Base-by-base conservation (phyloP, 1,284 basidiomycete genomes). In the Exobasidium cylindrosporum region DNA sequence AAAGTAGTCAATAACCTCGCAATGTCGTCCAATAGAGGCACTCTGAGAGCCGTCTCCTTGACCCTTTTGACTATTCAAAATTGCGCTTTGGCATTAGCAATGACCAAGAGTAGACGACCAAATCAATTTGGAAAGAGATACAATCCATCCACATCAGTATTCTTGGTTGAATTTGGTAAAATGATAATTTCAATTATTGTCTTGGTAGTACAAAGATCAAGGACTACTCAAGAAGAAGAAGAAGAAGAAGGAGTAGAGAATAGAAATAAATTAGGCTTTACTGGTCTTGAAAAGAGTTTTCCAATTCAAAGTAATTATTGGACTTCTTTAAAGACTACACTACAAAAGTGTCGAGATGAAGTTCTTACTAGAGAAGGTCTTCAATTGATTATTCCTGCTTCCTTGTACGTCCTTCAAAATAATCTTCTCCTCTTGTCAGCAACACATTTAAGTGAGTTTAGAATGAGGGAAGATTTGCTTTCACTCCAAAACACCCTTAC, bases 351-450 rank as follows among this genome's bases (percentile, higher is more conserved):
- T 17, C 7, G 17, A 17, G 17, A 17, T 17, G 35, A 40, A 10
- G 17, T 40, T 17, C 7, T 40, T 7, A 40, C 35, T 10, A 7
- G 35, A 17, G 35, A 40, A 10, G 35, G 35, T 40, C 7, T 40
- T 10, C 7, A 17, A 17, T 31, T 68, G 13, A 32, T 61, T 17
- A 45, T 63, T 2, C 66, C 66, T 1, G 66, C 66, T 1, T 11
- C 62, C 13, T 46, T 68, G 45, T 68, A 68, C 31, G 66, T 68
- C 4, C 54, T 58, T 2, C 66, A 68, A 43, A 68, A 68, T 53
- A 68, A 68, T 32, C 64, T 40, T 17, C 17, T 40, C 10, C 35
- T 40, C 10, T 17, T 40, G 17, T 7, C 35, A 40, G 35, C 35
- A 7, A 40, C 7, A 7, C 7, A 40, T 17, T 17, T 40, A 17